These are phyloP conservation scores for Leccinum truebloodii DNA, from an alignment of 768 basidiomycete genomes.

Conservation along the genomic window DNA sequence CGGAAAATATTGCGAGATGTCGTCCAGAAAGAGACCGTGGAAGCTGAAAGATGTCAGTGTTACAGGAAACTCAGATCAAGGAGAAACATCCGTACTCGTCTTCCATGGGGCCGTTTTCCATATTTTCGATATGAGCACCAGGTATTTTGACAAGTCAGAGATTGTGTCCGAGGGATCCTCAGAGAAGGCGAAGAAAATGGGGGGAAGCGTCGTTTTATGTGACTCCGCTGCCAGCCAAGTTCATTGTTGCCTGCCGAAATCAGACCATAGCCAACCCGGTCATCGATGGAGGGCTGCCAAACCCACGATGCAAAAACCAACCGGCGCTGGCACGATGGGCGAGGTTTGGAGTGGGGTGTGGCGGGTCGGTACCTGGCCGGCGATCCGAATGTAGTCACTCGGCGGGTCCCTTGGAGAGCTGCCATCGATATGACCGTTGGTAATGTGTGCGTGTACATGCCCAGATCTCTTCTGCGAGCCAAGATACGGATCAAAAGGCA, in stretches of 20 bases:
- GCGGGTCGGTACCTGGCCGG: background rate
- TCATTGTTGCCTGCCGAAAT: background rate
- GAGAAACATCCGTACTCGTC: background rate
- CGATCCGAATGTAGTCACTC: background rate
- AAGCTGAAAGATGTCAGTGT: background rate
- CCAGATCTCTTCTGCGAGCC: background rate
- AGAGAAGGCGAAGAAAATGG: no score
- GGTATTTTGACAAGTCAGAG: no score
- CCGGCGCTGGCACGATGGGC: background rate
- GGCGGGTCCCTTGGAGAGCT: conserved; percentile 2
- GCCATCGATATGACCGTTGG: background rate
- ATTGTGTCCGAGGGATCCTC: background rate
- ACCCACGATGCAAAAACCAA: background rate
- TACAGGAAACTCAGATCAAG: background rate
- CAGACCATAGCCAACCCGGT: background rate
- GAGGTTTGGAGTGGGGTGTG: background rate
- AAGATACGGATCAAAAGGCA: background rate
- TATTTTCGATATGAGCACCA: background rate
- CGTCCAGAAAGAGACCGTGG: background rate
- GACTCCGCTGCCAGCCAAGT: background rate
- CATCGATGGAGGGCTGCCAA: background rate
- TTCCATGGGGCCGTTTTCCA: background rate
- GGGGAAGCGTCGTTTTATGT: background rate
- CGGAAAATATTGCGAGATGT: no score
- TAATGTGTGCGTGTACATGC: background rate